These are phyloP conservation scores for Aspergillus fumigatus DNA, from an alignment of 2,329 filamentous ascomycete genomes.

Conservation along the genomic window DNA sequence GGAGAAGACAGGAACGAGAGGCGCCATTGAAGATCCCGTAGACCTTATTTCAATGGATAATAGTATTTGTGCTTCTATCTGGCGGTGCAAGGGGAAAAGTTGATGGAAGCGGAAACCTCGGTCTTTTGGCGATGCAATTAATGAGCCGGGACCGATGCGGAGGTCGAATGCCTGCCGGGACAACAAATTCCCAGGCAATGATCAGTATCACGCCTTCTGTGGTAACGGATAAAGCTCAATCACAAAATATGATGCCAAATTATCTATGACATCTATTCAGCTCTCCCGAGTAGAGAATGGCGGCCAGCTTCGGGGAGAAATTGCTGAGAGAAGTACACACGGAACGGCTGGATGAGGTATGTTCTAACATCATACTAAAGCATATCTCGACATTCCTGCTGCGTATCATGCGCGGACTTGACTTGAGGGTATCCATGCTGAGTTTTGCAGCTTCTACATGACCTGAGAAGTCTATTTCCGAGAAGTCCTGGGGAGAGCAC, in stretches of 20 bases:
- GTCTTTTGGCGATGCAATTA: background rate
- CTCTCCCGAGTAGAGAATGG: slow-evolving; percentile 14
- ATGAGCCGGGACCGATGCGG: background rate
- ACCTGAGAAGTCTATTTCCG: slow-evolving; percentile 25
- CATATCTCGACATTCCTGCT: background rate
- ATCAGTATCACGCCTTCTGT: background rate
- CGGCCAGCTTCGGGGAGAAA: slow-evolving; percentile 46
- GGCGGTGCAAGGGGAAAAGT: background rate
- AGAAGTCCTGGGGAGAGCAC: slow-evolving; percentile 5
- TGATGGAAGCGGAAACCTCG: background rate
- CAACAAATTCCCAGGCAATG: background rate
- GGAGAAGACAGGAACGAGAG: slow-evolving; percentile 51
- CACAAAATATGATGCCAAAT: background rate
- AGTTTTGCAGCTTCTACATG: slow-evolving; percentile 25
- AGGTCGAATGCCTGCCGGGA: background rate
- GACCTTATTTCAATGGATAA: background rate
- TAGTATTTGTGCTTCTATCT: background rate
- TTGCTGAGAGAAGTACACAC: slow-evolving; percentile 50
- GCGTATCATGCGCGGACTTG: background rate
- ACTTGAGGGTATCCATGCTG: background rate
- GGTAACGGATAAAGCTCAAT: background rate
- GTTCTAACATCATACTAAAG: slow-evolving; percentile 9
- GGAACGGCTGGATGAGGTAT: slow-evolving; percentile 49
- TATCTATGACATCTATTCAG: background rate
- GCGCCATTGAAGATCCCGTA: slow-evolving; percentile 46